phyloP scores from a whole-genome alignment of 495 filamentous ascomycete genomes.

The Aspergillus olivimuriae region DNA sequence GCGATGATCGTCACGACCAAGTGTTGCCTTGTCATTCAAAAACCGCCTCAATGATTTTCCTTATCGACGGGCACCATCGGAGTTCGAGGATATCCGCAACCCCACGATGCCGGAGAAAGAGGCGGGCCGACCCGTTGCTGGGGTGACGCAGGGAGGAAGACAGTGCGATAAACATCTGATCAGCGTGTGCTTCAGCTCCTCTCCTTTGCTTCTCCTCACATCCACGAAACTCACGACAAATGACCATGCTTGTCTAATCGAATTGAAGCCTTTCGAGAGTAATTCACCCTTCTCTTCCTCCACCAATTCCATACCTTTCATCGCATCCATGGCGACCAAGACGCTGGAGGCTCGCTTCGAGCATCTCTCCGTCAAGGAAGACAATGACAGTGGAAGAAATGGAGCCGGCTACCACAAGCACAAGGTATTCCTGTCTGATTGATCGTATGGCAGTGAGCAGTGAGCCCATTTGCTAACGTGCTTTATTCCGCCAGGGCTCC shows the following conservation, averaged over 20 bases:
- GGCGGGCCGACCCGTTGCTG: constrained; percentile 36
- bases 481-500: constrained; percentile 29
- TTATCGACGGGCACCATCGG: not conserved
- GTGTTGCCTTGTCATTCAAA: too few relatives aligned
- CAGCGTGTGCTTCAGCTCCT: constrained; percentile 13
- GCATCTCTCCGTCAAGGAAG: constrained; percentile 74
- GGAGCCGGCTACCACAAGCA: constrained; percentile 52
- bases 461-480: constrained; percentile 22
- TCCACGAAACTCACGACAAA: too few relatives aligned
- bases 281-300: not conserved
- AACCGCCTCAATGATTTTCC: too few relatives aligned
- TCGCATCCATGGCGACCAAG: constrained; percentile 46
- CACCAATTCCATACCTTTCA: constrained; percentile 2
- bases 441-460: not conserved
- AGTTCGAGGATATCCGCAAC: constrained; percentile 21
- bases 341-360: constrained; percentile 75
- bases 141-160: constrained; percentile 21
- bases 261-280: too few relatives aligned
- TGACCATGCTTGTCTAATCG: not conserved
- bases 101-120: constrained; percentile 37
- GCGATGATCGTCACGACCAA: too few relatives aligned
- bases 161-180: constrained; percentile 28
- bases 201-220: constrained; percentile 10
- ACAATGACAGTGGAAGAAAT: constrained; percentile 55
- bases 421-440: constrained; percentile 48